phyloP scores from a whole-genome alignment of 1,284 basidiomycete species.

The Trichosporon coremiiforme region DNA sequence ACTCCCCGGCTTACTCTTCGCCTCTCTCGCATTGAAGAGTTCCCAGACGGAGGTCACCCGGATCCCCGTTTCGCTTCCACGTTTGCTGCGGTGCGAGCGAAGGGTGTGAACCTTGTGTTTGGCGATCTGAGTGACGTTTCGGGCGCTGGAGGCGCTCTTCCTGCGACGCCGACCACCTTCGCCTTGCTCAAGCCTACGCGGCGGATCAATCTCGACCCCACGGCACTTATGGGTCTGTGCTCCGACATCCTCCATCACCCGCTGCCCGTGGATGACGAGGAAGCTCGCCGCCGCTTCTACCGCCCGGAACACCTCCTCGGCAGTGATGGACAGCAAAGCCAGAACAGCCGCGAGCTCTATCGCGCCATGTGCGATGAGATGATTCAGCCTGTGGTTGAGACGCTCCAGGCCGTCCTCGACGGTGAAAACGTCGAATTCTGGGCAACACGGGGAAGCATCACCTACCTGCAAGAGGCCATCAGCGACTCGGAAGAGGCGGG shows the following conservation, averaged over 20 bases:
- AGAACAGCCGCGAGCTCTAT: constrained; percentile 51
- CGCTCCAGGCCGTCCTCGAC: constrained; percentile 59
- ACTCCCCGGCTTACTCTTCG: constrained; percentile 63
- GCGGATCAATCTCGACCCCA: constrained; percentile 75
- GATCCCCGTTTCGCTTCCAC: constrained; percentile 67
- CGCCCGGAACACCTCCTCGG: constrained; percentile 46
- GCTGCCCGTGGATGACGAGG: constrained; percentile 62
- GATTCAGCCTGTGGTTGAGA: constrained; percentile 65
- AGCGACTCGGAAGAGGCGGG: constrained; percentile 32
- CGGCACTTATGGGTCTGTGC: constrained; percentile 75
- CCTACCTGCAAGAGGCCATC: constrained; percentile 52
- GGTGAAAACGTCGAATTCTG: constrained; percentile 64
- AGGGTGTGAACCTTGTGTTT: constrained; percentile 64
- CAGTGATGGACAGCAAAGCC: constrained; percentile 38
- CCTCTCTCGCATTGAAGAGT: constrained; percentile 64
- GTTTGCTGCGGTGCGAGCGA: constrained; percentile 52
- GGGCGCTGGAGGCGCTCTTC: constrained; percentile 65
- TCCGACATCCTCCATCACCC: constrained; percentile 77
- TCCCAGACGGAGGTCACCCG: constrained; percentile 53
- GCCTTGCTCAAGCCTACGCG: constrained; percentile 53
- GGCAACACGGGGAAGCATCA: constrained; percentile 72
- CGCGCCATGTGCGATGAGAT: constrained; percentile 65
- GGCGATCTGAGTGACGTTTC: constrained; percentile 60
- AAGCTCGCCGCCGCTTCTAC: constrained; percentile 65
- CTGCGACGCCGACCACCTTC: constrained; percentile 66